Evolutionary conservation across 2,329 filamentous ascomycete species (phyloP).

Genomic region (Scorias spongiosa): DNA sequence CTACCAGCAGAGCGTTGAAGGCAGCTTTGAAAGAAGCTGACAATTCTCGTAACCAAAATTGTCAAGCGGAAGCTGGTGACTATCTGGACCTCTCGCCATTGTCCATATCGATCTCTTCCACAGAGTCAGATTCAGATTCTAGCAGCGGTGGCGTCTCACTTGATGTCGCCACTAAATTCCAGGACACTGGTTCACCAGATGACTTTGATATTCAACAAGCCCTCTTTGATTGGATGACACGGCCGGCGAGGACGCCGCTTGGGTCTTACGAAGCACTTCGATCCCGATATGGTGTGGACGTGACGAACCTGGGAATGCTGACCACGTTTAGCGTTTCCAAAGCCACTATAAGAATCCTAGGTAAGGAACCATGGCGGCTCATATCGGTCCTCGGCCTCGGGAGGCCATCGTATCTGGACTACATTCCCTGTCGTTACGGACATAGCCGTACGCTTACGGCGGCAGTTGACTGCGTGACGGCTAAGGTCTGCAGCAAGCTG

Average conservation of each 20-base stretch:
- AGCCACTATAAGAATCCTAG: conserved; percentile 5
- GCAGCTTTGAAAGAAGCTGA: conserved; percentile 2
- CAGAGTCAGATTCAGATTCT: not conserved
- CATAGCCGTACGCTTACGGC: conserved; percentile 9
- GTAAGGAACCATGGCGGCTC: conserved; percentile 6
- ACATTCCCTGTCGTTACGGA: conserved; percentile 12
- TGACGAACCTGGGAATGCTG: conserved; percentile 10
- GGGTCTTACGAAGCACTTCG: not conserved
- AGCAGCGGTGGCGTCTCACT: not conserved
- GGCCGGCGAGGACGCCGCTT: not conserved
- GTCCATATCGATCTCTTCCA: not conserved
- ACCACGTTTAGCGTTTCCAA: conserved; percentile 14
- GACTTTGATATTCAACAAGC: conserved; percentile 1
- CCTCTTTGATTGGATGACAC: conserved; percentile 6
- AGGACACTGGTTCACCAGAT: not conserved
- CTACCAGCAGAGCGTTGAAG: conserved; percentile 3
- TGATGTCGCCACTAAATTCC: not conserved
- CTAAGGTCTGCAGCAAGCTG: conserved; percentile 8
- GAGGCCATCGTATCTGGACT: conserved; percentile 11
- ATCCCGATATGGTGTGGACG: conserved; percentile 9
- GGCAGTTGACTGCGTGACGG: conserved; percentile 11
- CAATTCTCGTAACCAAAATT: not conserved
- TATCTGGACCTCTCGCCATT: not conserved
- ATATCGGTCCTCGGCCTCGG: conserved; percentile 5
- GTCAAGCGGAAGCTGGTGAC: not conserved